A percentile compares a stretch with the other conserved stretches of the same genome.
Conservation (phyloP, 495 filamentous ascomycete genomes). For the Lasiosphaeria hispida region DNA sequence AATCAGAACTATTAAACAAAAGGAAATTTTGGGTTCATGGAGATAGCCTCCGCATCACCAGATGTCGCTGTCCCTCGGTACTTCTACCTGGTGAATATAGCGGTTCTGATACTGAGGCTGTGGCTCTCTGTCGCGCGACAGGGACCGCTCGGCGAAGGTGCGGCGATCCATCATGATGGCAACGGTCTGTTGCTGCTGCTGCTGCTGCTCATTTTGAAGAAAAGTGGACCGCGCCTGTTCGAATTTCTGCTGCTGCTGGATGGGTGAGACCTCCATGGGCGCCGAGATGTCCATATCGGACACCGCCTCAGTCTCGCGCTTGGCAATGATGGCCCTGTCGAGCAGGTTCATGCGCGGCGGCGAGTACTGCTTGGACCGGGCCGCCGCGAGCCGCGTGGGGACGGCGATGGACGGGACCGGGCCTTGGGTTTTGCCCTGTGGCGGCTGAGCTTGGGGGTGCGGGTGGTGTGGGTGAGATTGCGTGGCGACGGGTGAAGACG, state of each 20-base stretch:
- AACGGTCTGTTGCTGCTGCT: not conserved
- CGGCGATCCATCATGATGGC: not conserved
- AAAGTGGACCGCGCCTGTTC: too few species aligned
- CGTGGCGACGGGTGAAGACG: too few species aligned
- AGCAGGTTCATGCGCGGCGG: not conserved
- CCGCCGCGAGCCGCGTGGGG: too few species aligned
- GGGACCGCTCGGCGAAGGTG: not conserved
- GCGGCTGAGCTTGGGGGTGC: too few species aligned
- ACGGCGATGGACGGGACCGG: too few species aligned
- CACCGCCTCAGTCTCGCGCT: too few species aligned
- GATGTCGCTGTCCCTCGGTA: constrained; percentile 27
- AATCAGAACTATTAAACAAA: not conserved
- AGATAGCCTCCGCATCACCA: constrained; percentile 15
- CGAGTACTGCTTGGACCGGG: too few species aligned
- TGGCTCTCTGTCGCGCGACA: not conserved
- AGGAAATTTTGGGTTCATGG: not conserved
- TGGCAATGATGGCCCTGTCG: not conserved
- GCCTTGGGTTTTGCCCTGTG: too few species aligned
- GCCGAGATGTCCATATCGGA: too few species aligned
- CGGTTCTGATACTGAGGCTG: constrained; percentile 8
- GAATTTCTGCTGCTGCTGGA: too few species aligned
- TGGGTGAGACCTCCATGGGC: too few species aligned
- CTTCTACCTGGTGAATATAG: constrained; percentile 26
- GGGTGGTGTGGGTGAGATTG: too few species aligned
- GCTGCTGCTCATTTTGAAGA: not conserved